phyloP scores from a whole-genome alignment of 1,284 basidiomycete species.

The Cutaneotrichosporon sp. region DNA sequence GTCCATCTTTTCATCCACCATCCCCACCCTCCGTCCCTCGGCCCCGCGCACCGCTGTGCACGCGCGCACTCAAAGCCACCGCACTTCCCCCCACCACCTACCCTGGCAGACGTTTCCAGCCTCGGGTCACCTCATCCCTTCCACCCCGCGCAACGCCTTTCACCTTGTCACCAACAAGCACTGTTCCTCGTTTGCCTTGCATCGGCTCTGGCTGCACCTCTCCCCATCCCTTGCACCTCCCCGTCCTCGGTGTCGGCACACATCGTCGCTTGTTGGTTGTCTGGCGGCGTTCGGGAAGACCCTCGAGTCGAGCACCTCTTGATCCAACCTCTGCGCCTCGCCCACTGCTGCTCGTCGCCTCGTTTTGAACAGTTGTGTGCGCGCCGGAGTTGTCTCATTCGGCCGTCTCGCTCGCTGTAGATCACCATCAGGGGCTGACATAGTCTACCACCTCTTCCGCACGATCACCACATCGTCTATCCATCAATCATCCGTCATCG shows the following conservation, averaged over 20 bases:
- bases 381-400: neutral
- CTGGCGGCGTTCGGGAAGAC: neutral
- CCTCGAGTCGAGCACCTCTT: neutral
- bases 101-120: neutral
- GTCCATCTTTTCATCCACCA: neutral
- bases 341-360: neutral
- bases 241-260: neutral
- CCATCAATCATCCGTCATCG: constrained; percentile 1
- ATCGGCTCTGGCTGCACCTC: neutral
- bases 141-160: neutral
- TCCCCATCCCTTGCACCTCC: neutral
- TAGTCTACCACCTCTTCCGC: neutral
- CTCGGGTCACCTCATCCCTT: neutral
- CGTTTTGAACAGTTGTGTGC: neutral
- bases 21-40: neutral
- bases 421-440: constrained; percentile 10
- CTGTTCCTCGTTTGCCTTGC: neutral
- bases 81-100: neutral
- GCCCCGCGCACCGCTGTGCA: neutral
- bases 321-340: neutral
- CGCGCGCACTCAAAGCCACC: neutral
- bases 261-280: too few relatives aligned
- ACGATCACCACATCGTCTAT: too few relatives aligned
- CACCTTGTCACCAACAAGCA: neutral
- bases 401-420: neutral